Evolutionary conservation across 352 stramenopile genomes (phyloP).

Genomic region (Globisporangium paroecandrum): DNA sequence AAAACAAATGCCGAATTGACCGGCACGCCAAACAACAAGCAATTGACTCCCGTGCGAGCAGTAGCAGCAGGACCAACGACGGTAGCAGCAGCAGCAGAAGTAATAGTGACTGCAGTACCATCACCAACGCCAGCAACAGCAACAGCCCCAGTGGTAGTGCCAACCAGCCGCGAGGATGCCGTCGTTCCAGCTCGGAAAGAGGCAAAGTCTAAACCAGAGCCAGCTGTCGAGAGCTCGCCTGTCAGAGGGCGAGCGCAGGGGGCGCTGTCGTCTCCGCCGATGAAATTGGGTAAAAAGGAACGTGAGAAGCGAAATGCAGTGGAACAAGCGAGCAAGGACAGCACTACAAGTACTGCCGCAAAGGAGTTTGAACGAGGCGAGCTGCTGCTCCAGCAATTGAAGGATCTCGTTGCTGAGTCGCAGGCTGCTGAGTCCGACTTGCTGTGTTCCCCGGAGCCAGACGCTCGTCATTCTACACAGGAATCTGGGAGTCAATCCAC

Average conservation of each 20-base stretch:
- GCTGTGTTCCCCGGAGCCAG: slow-evolving; percentile 25
- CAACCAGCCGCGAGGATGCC: background rate
- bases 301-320: slow-evolving; percentile 4
- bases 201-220: background rate
- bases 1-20: background rate
- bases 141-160: background rate
- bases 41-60: background rate
- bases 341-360: background rate
- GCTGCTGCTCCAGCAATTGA: slow-evolving; percentile 29
- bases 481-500: slow-evolving; percentile 10
- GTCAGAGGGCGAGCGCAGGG: background rate
- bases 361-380: slow-evolving; percentile 33
- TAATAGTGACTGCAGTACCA: background rate
- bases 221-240: background rate
- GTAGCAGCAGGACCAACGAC: background rate
- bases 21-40: background rate
- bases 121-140: background rate
- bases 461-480: slow-evolving; percentile 6
- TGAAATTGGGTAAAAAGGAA: slow-evolving; percentile 14
- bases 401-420: slow-evolving; percentile 28
- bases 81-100: background rate
- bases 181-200: background rate
- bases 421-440: slow-evolving; percentile 18
- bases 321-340: slow-evolving; percentile 8
- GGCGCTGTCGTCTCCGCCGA: slow-evolving; percentile 11